phyloP scores from a whole-genome alignment of 2,329 filamentous ascomycete species.

The Calonectria honghensis region DNA sequence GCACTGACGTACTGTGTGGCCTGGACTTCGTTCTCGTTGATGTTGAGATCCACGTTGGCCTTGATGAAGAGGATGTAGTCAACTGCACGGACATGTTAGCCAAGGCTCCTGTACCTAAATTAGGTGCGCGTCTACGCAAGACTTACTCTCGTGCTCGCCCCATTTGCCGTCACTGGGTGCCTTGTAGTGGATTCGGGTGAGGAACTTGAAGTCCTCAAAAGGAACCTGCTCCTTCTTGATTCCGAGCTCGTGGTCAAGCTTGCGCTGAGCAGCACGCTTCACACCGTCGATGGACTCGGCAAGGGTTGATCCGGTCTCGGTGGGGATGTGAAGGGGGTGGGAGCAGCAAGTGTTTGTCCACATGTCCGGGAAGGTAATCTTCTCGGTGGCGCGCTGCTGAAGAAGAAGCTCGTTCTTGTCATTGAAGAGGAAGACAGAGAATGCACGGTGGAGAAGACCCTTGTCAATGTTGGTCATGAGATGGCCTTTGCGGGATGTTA shows the following conservation, averaged over 20 bases:
- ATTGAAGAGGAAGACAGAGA: slow-evolving; percentile 98
- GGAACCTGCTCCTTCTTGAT: slow-evolving; percentile 93
- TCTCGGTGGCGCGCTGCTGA: slow-evolving; percentile 95
- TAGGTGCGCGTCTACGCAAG: not conserved
- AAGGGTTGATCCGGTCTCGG: slow-evolving; percentile 90
- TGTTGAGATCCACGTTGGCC: slow-evolving; percentile 87
- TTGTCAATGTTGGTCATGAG: slow-evolving; percentile 99
- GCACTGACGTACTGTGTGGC: slow-evolving; percentile 89
- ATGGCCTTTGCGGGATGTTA: slow-evolving; percentile 78
- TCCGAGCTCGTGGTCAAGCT: slow-evolving; percentile 95
- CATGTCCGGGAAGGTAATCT: slow-evolving; percentile 99
- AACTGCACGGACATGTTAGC: slow-evolving; percentile 71
- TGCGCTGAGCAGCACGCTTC: slow-evolving; percentile 93
- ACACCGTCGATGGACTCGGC: slow-evolving; percentile 88
- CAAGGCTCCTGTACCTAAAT: not conserved
- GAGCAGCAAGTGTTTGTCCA: slow-evolving; percentile 99
- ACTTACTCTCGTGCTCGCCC: slow-evolving; percentile 98
- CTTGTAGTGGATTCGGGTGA: slow-evolving; percentile 98
- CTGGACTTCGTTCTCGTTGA: slow-evolving; percentile 92
- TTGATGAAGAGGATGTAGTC: slow-evolving; percentile 99
- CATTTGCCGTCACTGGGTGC: slow-evolving; percentile 97
- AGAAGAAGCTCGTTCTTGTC: slow-evolving; percentile 93
- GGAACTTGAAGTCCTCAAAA: slow-evolving; percentile 91
- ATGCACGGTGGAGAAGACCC: slow-evolving; percentile 95
- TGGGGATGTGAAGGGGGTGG: slow-evolving; percentile 92